Evolutionary conservation across 352 stramenopile genomes (phyloP).

Genomic region (Aphanomyces cochlioides): DNA sequence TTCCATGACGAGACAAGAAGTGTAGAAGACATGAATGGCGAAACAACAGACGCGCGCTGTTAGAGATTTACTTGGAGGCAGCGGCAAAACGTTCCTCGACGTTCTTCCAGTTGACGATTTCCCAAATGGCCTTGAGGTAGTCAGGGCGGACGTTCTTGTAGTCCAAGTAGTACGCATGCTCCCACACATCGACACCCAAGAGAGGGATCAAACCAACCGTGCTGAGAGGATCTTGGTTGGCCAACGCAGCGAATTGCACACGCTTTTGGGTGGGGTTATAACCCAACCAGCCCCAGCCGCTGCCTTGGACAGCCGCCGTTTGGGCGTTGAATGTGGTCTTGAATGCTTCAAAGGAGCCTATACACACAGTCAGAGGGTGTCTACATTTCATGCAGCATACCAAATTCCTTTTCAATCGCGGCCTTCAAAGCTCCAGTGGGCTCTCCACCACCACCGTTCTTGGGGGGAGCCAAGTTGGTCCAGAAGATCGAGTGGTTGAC

Average conservation of each 20-base stretch:
- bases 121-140: constrained; percentile 93
- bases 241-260: constrained; percentile 85
- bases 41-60: too few relatives aligned
- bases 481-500: constrained; percentile 99
- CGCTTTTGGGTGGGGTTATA: constrained; percentile 83
- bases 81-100: constrained; percentile 70
- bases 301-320: constrained; percentile 93
- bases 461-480: constrained; percentile 91
- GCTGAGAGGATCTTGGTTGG: constrained; percentile 95
- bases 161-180: constrained; percentile 95
- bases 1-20: too few relatives aligned
- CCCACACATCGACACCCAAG: constrained; percentile 98
- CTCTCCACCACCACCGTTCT: constrained; percentile 71
- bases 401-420: constrained; percentile 91
- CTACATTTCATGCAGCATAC: constrained; percentile 24
- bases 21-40: too few relatives aligned
- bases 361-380: too few relatives aligned
- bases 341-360: constrained; percentile 83
- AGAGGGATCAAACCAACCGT: constrained; percentile 95
- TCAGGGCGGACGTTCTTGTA: constrained; percentile 95
- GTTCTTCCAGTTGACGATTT: constrained; percentile 95
- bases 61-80: constrained; percentile 53
- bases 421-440: constrained; percentile 79
- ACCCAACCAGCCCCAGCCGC: constrained; percentile 97
- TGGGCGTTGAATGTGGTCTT: constrained; percentile 85